Evolutionary conservation across 2,329 filamentous ascomycete genomes (phyloP), one percentile per base, ranked within the genome.

Genomic region (Alternaria postmessia): DNA sequence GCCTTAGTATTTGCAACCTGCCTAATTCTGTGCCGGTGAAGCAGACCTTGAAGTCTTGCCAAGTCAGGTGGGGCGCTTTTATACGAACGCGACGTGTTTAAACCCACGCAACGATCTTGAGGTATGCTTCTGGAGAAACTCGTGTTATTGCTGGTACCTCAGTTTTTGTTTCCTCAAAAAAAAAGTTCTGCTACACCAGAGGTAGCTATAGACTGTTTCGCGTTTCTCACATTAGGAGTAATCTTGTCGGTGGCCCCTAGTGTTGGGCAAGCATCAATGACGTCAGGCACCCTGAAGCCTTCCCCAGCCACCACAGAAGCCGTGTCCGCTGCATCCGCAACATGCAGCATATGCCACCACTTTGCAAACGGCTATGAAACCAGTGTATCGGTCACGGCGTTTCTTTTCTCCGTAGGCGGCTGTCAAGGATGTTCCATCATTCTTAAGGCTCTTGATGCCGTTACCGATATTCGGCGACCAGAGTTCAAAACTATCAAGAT

Each of bases 391-490:
- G 24, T 18, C 3, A 30, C 30, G 18, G 30, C 16, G 30, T 48
- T 48, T 4, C 30, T 48, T 24, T 20, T 24, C 16, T 48, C 46
- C 22, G 46, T 30, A 5, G 7, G 30, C 14, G 3, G 11, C 8
- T 52, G 49, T 42, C 39, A 39, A 12, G 36, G 49, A 41, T 52
- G 49, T 18, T 52, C 49, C 14, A 30, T 52, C 7, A 41, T 52
- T 12, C n/a, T 42, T 6, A 24, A 41, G 11, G 49, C 39, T 39
- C 26, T 52, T 5, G 34, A 28, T 39, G 49, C 49, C 24, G 36
- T 52, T 20, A 30, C n/a, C n/a, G 38, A 42, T 42, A 30, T 30
- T 18, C 49, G 34, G 20, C n/a, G 36, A 30, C 26, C 49, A 30
- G 24, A 53, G 16, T 32, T 30, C 18, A 32, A 32, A 12, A 32